phyloP scores from a whole-genome alignment of 2,329 filamentous ascomycete species.

The Pestalotiopsis sp. region DNA sequence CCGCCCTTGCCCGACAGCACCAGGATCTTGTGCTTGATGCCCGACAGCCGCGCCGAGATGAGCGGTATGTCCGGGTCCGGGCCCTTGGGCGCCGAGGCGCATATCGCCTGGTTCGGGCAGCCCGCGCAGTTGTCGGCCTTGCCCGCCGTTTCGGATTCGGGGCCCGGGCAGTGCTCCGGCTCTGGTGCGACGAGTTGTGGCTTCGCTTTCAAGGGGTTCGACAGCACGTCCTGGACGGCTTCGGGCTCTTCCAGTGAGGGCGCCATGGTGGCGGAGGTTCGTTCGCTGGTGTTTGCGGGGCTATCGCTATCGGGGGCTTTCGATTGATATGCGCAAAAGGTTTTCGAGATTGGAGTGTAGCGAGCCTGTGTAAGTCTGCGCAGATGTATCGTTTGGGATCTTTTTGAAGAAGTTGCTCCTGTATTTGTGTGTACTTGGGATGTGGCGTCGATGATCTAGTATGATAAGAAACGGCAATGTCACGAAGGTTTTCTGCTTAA shows the following conservation, averaged over 20 bases:
- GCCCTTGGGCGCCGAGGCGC: constrained; percentile 89
- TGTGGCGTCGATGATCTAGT: neutral
- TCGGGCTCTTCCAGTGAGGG: constrained; percentile 76
- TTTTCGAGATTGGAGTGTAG: neutral
- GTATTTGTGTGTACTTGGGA: neutral
- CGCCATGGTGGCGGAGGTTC: constrained; percentile 58
- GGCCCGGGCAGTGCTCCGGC: constrained; percentile 94
- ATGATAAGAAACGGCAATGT: neutral
- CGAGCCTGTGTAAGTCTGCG: neutral
- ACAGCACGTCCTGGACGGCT: constrained; percentile 67
- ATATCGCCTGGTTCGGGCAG: constrained; percentile 95
- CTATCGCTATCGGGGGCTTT: neutral
- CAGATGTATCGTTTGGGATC: neutral
- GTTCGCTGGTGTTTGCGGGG: neutral
- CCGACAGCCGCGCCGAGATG: constrained; percentile 79
- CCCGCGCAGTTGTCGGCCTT: constrained; percentile 83
- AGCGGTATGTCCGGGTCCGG: constrained; percentile 91
- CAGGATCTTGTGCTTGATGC: constrained; percentile 88
- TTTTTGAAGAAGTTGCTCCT: neutral
- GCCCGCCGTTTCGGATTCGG: constrained; percentile 71
- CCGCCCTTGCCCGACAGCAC: constrained; percentile 94
- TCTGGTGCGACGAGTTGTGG: constrained; percentile 91
- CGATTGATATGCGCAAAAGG: neutral
- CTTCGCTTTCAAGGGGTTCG: constrained; percentile 73
- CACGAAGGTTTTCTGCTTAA: constrained; percentile 11